Evolutionary conservation across 2,329 filamentous ascomycete species (phyloP), one percentile per base, ranked within the genome.

Genomic region (Ophiostoma sp.): DNA sequence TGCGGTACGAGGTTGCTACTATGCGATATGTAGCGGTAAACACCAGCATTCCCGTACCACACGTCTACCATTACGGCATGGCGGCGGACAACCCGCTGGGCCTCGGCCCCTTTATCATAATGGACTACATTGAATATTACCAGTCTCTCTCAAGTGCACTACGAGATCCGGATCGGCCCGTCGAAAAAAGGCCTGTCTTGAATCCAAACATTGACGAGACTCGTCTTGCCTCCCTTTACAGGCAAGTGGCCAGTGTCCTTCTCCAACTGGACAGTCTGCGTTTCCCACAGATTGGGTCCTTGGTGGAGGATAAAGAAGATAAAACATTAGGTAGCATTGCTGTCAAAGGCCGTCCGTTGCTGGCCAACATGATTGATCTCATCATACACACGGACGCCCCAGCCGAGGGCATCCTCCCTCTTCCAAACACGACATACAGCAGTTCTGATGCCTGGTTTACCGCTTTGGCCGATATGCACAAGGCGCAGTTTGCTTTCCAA

Each of bases 391-490:
- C 64, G 12, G 42, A 50, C 9, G 19, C 19, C 1, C 64, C 64
- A 0, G 25, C 1, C 1, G 36, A 42, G 12, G n/a, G 39, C 7
- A 31, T 69, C 12, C 22, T 64, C 33, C 70, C 70, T 0, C 3
- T 33, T 2, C 17, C 28, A 1, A 22, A 57, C 7, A 69, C 71
- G 79, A 82, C 55, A 72, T 79, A 69, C 42, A 7, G 42, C 2
- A 70, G 61, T 4, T 31, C 74, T 2, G 61, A 79, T 22, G 80
- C 81, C 11, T 85, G 83, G 79, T 83, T 82, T 61, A 64, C 70
- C 25, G 79, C 78, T 0, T 76, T 85, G 9, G 81, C 83, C 3
- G 80, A 84, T 4, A 79, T 83, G 75, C 81, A 87, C 57, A 76
- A 87, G 28, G 57, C 70, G 11, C 80, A 82, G 22, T 77, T 85